Evolutionary conservation across 305 asterid genomes (phyloP).

Genomic region (Stenogyne calaminthoides): DNA sequence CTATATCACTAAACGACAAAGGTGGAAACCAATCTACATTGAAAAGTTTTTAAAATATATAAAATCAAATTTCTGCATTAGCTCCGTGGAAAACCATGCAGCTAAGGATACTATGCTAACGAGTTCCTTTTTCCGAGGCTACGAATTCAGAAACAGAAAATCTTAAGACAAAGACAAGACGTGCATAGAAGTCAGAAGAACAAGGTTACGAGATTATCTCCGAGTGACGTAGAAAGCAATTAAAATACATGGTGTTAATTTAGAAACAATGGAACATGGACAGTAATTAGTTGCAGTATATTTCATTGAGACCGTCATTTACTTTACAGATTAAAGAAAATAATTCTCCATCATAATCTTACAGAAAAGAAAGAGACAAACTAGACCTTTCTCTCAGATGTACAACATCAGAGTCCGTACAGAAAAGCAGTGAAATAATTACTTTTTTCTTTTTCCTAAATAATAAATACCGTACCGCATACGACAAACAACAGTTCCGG

Average conservation of each 20-base stretch:
- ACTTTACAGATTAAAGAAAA: not conserved
- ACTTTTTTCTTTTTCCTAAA: not conserved
- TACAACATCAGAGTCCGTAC: not conserved
- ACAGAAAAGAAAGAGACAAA: not conserved
- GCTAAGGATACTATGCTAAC: not conserved
- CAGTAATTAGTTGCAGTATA: not conserved
- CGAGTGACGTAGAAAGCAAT: not conserved
- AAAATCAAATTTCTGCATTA: not conserved
- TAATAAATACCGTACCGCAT: not conserved
- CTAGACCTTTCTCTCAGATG: not conserved
- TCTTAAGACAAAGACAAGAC: not conserved
- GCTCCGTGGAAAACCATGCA: not conserved
- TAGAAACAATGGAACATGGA: not conserved
- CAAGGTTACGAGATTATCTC: not conserved
- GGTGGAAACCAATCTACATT: not conserved
- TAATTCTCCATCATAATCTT: not conserved
- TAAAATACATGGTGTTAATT: not conserved
- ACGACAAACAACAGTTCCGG: slow-evolving; percentile 13
- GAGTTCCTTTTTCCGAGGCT: slow-evolving; percentile 9
- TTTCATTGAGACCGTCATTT: not conserved
- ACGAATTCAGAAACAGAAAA: slow-evolving; percentile 6
- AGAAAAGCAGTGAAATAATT: not conserved
- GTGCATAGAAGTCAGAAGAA: slow-evolving; percentile 3
- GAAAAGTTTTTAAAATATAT: not conserved
- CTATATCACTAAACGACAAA: slow-evolving; percentile 7